These are phyloP conservation scores for Lodderomyces elongisporus DNA, from an alignment of 1,139 yeast species.

Conservation along the genomic window DNA sequence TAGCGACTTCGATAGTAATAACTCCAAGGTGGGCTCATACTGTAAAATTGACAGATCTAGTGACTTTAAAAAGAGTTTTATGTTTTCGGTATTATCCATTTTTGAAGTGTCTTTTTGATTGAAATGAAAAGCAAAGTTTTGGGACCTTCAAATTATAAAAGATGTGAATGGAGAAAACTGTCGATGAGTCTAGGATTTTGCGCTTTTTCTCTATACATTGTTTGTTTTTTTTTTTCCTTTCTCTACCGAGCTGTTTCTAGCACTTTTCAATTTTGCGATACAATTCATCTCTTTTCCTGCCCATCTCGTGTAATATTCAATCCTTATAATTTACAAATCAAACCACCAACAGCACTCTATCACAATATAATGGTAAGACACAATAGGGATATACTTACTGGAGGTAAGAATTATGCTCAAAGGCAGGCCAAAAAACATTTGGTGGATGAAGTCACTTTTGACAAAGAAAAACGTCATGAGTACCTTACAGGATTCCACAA, in stretches of 20 bases:
- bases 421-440: constrained; percentile 60
- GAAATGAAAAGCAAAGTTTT: too few relatives aligned
- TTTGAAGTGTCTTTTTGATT: constrained; percentile 1
- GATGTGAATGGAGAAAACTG: background rate
- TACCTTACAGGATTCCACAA: constrained; percentile 94
- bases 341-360: too few relatives aligned
- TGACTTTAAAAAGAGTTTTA: constrained; percentile 21
- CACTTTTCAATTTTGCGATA: too few relatives aligned
- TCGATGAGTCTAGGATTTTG: constrained; percentile 1
- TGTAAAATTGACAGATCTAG: constrained; percentile 28
- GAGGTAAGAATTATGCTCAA: constrained; percentile 76
- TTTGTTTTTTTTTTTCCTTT: too few relatives aligned
- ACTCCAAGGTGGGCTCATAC: constrained; percentile 26
- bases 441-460: constrained; percentile 78
- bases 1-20: constrained; percentile 31
- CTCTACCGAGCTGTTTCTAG: too few relatives aligned
- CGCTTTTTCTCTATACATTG: too few relatives aligned
- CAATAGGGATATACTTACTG: constrained; percentile 85
- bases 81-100: constrained; percentile 43
- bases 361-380: constrained; percentile 23
- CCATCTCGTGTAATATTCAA: too few relatives aligned
- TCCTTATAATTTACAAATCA: too few relatives aligned
- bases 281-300: too few relatives aligned
- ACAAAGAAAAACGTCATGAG: constrained; percentile 67
- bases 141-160: too few relatives aligned